Conservation (phyloP, 1,139 yeast species). For the Magnusiomyces sp. region DNA sequence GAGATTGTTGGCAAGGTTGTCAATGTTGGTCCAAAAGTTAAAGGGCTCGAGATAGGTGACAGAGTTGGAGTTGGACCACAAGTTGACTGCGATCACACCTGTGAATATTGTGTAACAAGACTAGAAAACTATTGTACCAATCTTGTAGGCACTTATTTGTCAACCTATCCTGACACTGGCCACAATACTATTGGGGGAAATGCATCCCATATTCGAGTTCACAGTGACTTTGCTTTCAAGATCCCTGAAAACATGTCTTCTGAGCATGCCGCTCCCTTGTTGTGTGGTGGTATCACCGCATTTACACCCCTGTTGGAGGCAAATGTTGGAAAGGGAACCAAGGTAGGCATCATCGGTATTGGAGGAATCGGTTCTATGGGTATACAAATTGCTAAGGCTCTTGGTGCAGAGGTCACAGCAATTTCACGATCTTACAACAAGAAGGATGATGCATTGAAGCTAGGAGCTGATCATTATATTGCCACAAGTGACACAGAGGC, state of each 20-base stretch:
- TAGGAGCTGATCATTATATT: constrained; percentile 41
- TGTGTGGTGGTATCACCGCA: constrained; percentile 63
- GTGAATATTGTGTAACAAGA: constrained; percentile 40
- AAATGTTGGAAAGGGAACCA: neutral
- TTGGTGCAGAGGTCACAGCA: constrained; percentile 45
- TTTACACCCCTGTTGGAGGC: constrained; percentile 39
- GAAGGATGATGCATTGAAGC: constrained; percentile 37
- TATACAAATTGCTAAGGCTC: constrained; percentile 43
- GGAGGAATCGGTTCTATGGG: constrained; percentile 55
- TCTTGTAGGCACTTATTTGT: constrained; percentile 37
- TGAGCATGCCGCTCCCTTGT: constrained; percentile 49
- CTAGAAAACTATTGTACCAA: constrained; percentile 45
- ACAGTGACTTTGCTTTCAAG: constrained; percentile 45
- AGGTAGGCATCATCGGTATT: constrained; percentile 45
- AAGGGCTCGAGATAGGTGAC: constrained; percentile 47
- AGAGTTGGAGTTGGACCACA: constrained; percentile 58
- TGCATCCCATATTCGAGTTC: constrained; percentile 47
- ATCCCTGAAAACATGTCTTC: constrained; percentile 46
- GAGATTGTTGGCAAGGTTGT: constrained; percentile 51
- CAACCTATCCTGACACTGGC: constrained; percentile 20
- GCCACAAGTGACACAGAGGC: constrained; percentile 31
- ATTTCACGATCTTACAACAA: constrained; percentile 40
- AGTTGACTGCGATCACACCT: constrained; percentile 40
- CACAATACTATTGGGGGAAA: constrained; percentile 48
- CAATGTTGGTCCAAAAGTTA: constrained; percentile 35